Evolutionary conservation across 1,139 yeast genomes (phyloP).

Genomic region (Hansenula lynferdii): DNA sequence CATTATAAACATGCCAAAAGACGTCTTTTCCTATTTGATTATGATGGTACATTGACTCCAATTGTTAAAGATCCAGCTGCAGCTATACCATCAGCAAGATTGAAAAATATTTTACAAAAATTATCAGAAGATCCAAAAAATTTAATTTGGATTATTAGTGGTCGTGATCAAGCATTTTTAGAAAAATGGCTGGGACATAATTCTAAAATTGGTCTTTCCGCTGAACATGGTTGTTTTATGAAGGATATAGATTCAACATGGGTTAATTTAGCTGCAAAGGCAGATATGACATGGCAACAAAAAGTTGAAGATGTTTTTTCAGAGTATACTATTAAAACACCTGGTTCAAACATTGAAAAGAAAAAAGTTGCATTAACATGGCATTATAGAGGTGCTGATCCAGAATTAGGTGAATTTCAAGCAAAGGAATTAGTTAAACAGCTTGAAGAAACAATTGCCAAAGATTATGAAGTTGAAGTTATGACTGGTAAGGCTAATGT

Average conservation of each 20-base stretch:
- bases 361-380: conserved; percentile 95
- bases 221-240: conserved; percentile 97
- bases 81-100: conserved; percentile 83
- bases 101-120: conserved; percentile 53
- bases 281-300: conserved; percentile 93
- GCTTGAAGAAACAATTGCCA: conserved; percentile 54
- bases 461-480: conserved; percentile 83
- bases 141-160: conserved; percentile 92
- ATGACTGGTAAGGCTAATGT: conserved; percentile 97
- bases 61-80: conserved; percentile 98
- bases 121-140: conserved; percentile 75
- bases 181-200: conserved; percentile 83
- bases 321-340: conserved; percentile 79
- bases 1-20: conserved; percentile 58
- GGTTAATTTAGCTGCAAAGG: conserved; percentile 77
- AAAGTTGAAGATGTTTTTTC: conserved; percentile 72
- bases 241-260: conserved; percentile 63
- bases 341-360: conserved; percentile 81
- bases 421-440: conserved; percentile 70
- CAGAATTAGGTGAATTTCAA: conserved; percentile 85
- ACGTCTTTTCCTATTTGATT: conserved; percentile 85
- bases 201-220: conserved; percentile 70
- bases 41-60: conserved; percentile 96
- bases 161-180: conserved; percentile 88
- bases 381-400: conserved; percentile 96